phyloP scores from a whole-genome alignment of 352 stramenopile species.

The Globisporangium lucens region DNA sequence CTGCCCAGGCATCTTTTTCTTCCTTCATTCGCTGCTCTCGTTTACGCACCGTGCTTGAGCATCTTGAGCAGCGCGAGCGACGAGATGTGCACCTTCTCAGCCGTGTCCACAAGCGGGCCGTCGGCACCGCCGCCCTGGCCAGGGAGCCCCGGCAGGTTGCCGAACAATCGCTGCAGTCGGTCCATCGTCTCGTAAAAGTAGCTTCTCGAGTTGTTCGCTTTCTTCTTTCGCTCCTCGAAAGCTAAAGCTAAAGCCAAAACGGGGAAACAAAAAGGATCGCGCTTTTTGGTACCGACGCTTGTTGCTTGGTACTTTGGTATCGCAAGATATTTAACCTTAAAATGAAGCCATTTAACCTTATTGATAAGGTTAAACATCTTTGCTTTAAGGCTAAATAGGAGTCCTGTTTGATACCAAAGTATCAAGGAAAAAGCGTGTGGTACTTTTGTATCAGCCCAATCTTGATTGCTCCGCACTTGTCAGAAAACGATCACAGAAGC shows the following conservation, averaged over 20 bases:
- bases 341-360: not conserved
- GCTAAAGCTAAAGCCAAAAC: not conserved
- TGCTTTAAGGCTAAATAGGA: not conserved
- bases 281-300: not conserved
- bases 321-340: too few relatives aligned
- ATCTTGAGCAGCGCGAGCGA: slow-evolving; percentile 99
- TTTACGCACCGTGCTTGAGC: slow-evolving; percentile 95
- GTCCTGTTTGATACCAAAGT: not conserved
- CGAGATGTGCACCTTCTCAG: slow-evolving; percentile 99
- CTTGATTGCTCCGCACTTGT: not conserved
- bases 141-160: slow-evolving; percentile 74
- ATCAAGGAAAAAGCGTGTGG: not conserved
- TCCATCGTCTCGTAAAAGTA: slow-evolving; percentile 50
- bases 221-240: not conserved
- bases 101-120: slow-evolving; percentile 93
- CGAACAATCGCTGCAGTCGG: slow-evolving; percentile 83
- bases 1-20: not conserved
- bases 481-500: not conserved
- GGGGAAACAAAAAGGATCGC: slow-evolving; percentile 2
- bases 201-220: slow-evolving; percentile 17
- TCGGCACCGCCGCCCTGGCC: slow-evolving; percentile 80
- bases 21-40: not conserved
- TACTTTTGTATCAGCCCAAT: not conserved
- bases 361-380: not conserved
- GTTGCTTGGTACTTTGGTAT: too few relatives aligned